phyloP scores from a whole-genome alignment of 768 basidiomycete species.

The Kwoniella bestiolae region DNA sequence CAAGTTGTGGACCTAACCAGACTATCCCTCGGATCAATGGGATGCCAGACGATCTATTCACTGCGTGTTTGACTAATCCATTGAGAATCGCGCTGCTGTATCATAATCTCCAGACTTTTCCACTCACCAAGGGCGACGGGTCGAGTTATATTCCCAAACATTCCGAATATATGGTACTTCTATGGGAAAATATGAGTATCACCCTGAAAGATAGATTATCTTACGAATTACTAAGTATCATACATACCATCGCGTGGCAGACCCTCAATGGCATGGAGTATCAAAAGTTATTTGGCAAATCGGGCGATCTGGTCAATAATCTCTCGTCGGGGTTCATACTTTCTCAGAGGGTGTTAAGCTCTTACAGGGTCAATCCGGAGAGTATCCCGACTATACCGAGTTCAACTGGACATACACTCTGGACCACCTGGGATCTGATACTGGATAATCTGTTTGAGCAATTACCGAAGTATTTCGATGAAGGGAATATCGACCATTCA shows the following conservation, averaged over 20 bases:
- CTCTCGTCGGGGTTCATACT: slow-evolving; percentile 46
- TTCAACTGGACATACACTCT: slow-evolving; percentile 39
- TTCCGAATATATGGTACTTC: slow-evolving; percentile 31
- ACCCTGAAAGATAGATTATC: slow-evolving; percentile 37
- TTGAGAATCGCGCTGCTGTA: slow-evolving; percentile 39
- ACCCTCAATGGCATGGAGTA: slow-evolving; percentile 31
- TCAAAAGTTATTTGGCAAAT: slow-evolving; percentile 41
- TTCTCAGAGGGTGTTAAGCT: slow-evolving; percentile 41
- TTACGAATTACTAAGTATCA: slow-evolving; percentile 40
- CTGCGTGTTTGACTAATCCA: slow-evolving; percentile 43
- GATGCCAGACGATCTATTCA: slow-evolving; percentile 51
- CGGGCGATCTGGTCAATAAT: slow-evolving; percentile 37
- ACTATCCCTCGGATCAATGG: slow-evolving; percentile 37
- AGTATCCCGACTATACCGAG: slow-evolving; percentile 43
- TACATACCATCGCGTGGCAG: slow-evolving; percentile 52
- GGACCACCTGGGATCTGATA: slow-evolving; percentile 52
- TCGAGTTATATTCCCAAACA: slow-evolving; percentile 23
- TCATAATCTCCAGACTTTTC: slow-evolving; percentile 47
- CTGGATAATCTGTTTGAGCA: slow-evolving; percentile 53
- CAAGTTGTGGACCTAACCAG: slow-evolving; percentile 45
- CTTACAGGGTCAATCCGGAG: slow-evolving; percentile 41
- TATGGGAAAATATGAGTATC: slow-evolving; percentile 36
- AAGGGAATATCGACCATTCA: slow-evolving; percentile 4
- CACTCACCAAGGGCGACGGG: slow-evolving; percentile 33
- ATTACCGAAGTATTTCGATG: slow-evolving; percentile 41